Evolutionary conservation across 108 stramenopile species (phyloP), one percentile per base, ranked within the genome.

Genomic region (Thalassiosira profunda): DNA sequence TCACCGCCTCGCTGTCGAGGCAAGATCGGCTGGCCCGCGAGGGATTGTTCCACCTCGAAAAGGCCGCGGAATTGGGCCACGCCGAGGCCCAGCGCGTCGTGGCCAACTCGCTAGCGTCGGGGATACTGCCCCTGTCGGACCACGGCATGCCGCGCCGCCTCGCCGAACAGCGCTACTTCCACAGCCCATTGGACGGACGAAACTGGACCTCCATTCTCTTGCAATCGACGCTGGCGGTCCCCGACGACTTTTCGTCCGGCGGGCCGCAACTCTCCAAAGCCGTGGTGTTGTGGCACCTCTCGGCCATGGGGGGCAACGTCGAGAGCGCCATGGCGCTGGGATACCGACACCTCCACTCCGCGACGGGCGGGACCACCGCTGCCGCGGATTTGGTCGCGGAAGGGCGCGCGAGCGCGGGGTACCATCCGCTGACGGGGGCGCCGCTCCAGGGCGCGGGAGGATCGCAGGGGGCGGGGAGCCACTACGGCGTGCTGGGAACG

Each of bases 21-120:
- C 34, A 65, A 42, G 76, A 77, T 53, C 36, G 28, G 28, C 36
- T 77, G 28, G 68, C 76, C 25, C 15, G 43, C 1, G 76, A 77
- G 37, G 76, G 76, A 25, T 55, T 82, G 15, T 67, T 40, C 40
- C 81, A 82, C 35, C 72, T 94, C 51, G 72, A 83, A 66, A 71
- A 85, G 68, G 86, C 93, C 3, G 86, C 88, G 1, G 46, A 86
- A 23, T 58, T 84, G 11, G 93, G 94, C 36, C 86, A 95, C 70
- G 61, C 89, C 20, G 49, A 85, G 31, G 94, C 94, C 18, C 94
- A 95, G 70, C 69, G 78, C 56, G 74, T 82, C 72, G 56, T 86
- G 15, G 94, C 91, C 35, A 83, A 84, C 46, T 76, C 85, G 2
- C 73, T 84, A 1, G 80, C 90, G 5, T 83, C 85, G 20, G 94